Evolutionary conservation across 2,329 filamentous ascomycete genomes (phyloP), one percentile per base, ranked within the genome.

Genomic region (Annulohypoxylon truncatum): DNA sequence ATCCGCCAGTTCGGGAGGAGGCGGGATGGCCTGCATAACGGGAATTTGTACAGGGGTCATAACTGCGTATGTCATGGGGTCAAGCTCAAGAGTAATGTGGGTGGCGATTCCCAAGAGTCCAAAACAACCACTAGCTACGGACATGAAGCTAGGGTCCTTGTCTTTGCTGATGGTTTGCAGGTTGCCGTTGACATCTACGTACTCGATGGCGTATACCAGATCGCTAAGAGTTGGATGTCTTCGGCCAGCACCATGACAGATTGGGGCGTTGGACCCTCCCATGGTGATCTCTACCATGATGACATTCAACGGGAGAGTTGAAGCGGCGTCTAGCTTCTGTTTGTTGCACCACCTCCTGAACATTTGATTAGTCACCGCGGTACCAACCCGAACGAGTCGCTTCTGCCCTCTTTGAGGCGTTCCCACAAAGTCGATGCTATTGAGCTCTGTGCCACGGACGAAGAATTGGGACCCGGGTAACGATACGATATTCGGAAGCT

Each of bases 271-370:
- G 5, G 79, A 78, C 2, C 82, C 82, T 7, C 82, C 82, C 46
- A 82, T 75, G 0, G 82, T 85, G 46, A 84, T 81, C 71, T 84
- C 82, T 4, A 83, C 82, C 61, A 83, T 77, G 63, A 83, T 81
- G 20, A 82, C 79, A 68, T 84, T 82, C 15, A 82, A 73, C 1
- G 82, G 81, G 18, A 83, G 69, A 0, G 79, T 77, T 76, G 79
- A 64, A 50, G 61, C 61, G n/a, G 31, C 54, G 15, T 64, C 81
- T 15, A 78, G 76, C 20, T 80, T 75, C 51, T 79, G 77, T 2
- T 74, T 71, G 48, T 83, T 75, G 18, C 80, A 77, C 82, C 82
- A 84, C 26, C 79, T 75, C 20, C 82, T 74, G 38, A 84, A 78
- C 35, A 81, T 78, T 68, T 84, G 81, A 66, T 82, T 82, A 1